Percentiles rank a stretch among this genome's conserved stretches.
phyloP scores from a whole-genome alignment of 352 stramenopile genomes.

The Blastocystis sp. region DNA sequence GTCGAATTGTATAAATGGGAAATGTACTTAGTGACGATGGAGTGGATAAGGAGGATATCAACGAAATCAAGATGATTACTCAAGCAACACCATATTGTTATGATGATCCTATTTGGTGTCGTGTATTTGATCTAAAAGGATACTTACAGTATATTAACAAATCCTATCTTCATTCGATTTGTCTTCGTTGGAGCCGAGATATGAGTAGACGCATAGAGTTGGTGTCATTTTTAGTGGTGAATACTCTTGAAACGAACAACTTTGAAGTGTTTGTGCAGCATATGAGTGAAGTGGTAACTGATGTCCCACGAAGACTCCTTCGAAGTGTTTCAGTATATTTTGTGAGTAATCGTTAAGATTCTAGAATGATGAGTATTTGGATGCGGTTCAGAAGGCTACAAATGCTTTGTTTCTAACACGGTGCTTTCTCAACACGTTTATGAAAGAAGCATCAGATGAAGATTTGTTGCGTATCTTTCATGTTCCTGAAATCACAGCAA shows the following conservation, averaged over 20 bases:
- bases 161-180: background rate
- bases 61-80: slow-evolving; percentile 7
- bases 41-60: slow-evolving; percentile 7
- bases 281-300: slow-evolving; percentile 33
- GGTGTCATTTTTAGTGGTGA: background rate
- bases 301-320: slow-evolving; percentile 18
- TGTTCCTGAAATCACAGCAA: background rate
- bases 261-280: slow-evolving; percentile 35
- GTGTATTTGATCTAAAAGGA: slow-evolving; percentile 22
- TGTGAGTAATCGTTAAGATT: background rate
- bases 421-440: slow-evolving; percentile 51
- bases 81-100: background rate
- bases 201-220: background rate
- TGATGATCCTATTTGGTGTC: slow-evolving; percentile 15
- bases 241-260: slow-evolving; percentile 4
- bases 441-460: slow-evolving; percentile 24
- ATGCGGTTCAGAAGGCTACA: slow-evolving; percentile 23
- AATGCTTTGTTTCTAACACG: slow-evolving; percentile 39
- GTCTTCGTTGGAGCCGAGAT: background rate
- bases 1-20: too few relatives aligned
- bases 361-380: slow-evolving; percentile 58
- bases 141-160: slow-evolving; percentile 20
- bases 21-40: slow-evolving; percentile 6
- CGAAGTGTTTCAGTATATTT: slow-evolving; percentile 18
- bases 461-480: slow-evolving; percentile 16